phyloP scores from a whole-genome alignment of 140 eudicot species.

The Stevia rebaudiana region DNA sequence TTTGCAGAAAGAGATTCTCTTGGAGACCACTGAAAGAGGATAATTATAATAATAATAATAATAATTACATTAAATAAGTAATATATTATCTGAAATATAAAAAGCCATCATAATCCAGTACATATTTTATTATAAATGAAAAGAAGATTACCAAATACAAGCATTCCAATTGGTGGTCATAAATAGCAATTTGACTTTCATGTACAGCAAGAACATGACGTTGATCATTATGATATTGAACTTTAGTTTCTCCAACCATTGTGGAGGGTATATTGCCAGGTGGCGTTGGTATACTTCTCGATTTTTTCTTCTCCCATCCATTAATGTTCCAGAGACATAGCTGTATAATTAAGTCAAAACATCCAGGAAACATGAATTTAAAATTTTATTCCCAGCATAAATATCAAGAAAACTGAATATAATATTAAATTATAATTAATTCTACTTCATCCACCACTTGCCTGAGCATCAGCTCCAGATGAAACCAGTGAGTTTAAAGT shows the following conservation, averaged over 20 bases:
- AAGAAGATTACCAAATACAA: conserved; percentile 40
- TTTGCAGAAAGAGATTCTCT: conserved; percentile 25
- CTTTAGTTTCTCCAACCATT: conserved; percentile 63
- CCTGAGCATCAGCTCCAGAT: conserved; percentile 96
- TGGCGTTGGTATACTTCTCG: conserved; percentile 60
- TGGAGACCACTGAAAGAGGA: conserved; percentile 51
- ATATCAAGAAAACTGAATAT: not conserved
- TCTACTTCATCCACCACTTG: conserved; percentile 20
- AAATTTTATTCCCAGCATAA: not conserved
- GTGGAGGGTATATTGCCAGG: conserved; percentile 51
- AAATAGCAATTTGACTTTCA: conserved; percentile 70
- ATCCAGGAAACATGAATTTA: not conserved
- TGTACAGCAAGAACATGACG: conserved; percentile 68
- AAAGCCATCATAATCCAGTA: no score
- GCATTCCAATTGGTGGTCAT: conserved; percentile 74
- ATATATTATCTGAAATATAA: no score
- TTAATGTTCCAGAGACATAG: conserved; percentile 72
- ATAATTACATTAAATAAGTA: no score
- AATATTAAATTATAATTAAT: no score
- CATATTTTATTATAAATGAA: no score
- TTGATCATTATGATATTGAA: conserved; percentile 82
- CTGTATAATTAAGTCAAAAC: conserved; percentile 31
- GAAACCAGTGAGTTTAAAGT: conserved; percentile 72
- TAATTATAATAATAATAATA: no score
- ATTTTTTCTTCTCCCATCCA: conserved; percentile 77